A percentile compares a stretch with the other conserved stretches of the same genome.
phyloP scores from a whole-genome alignment of 768 basidiomycete species.

The Tulasnella sp. region DNA sequence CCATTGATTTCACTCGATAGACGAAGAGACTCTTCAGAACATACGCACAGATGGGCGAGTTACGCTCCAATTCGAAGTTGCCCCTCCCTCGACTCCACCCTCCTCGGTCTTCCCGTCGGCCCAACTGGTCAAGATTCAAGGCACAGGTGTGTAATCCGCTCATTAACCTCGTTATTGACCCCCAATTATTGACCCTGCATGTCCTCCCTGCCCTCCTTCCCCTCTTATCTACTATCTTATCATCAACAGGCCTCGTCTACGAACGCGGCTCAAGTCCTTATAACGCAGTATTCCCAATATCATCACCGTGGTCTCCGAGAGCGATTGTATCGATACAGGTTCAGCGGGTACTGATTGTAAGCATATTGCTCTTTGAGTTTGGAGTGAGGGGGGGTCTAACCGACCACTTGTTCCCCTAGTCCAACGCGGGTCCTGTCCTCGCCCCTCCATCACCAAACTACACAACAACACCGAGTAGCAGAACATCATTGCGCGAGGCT shows the following conservation, averaged over 20 bases:
- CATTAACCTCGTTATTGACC: conserved; percentile 3
- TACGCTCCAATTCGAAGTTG: conserved; percentile 17
- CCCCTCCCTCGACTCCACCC: conserved; percentile 1
- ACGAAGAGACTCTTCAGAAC: conserved; percentile 18
- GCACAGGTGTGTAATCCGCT: conserved; percentile 12
- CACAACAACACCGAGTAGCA: neutral
- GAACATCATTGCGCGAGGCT: neutral
- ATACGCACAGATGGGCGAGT: conserved; percentile 14
- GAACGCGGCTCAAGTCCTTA: conserved; percentile 15
- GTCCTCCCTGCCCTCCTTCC: no score
- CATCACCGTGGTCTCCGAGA: conserved; percentile 8
- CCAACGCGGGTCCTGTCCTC: conserved; percentile 14
- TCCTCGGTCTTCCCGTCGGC: conserved; percentile 2
- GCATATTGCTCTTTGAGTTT: neutral
- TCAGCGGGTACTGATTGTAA: conserved; percentile 9
- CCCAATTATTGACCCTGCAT: neutral
- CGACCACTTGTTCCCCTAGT: neutral
- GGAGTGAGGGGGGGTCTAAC: neutral
- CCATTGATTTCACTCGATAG: neutral
- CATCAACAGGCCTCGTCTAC: conserved; percentile 14
- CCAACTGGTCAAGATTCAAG: conserved; percentile 16
- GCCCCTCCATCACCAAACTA: neutral
- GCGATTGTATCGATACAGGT: conserved; percentile 14
- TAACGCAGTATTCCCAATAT: neutral
- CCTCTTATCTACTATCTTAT: conserved; percentile 6